Evolutionary conservation across 306 rosid genomes (phyloP).

Genomic region (Arachis stenosperma): DNA sequence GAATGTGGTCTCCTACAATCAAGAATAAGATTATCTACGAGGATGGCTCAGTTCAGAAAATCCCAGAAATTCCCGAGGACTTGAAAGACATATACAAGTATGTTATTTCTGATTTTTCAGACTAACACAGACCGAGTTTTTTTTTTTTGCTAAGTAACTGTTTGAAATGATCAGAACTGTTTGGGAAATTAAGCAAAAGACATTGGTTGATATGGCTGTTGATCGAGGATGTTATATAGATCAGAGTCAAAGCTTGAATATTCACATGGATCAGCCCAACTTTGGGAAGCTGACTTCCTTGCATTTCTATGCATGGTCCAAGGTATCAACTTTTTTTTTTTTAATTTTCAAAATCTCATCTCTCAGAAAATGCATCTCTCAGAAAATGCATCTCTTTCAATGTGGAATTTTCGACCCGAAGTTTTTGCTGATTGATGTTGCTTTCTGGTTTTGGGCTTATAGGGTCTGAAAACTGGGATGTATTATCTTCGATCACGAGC

Average conservation of each 20-base stretch:
- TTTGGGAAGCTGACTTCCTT: slow-evolving; percentile 87
- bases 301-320: slow-evolving; percentile 92
- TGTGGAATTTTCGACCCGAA: not conserved
- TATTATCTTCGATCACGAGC: slow-evolving; percentile 83
- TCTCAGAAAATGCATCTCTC: not conserved
- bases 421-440: slow-evolving; percentile 29
- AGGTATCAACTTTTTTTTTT: slow-evolving; percentile 49
- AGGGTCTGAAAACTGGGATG: slow-evolving; percentile 96
- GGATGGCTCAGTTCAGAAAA: slow-evolving; percentile 75
- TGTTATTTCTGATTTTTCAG: slow-evolving; percentile 19
- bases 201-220: slow-evolving; percentile 90
- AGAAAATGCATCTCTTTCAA: not conserved
- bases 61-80: slow-evolving; percentile 65
- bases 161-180: slow-evolving; percentile 65
- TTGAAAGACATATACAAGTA: slow-evolving; percentile 82
- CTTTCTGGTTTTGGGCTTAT: slow-evolving; percentile 16
- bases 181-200: slow-evolving; percentile 95
- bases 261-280: slow-evolving; percentile 91
- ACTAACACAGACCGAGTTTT: not conserved
- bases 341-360: not conserved
- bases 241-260: slow-evolving; percentile 91
- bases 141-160: slow-evolving; percentile 35
- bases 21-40: slow-evolving; percentile 76
- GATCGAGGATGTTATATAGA: slow-evolving; percentile 89
- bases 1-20: slow-evolving; percentile 76